Evolutionary conservation across 2,329 filamentous ascomycete genomes (phyloP).

Genomic region (Colletotrichum sp.): DNA sequence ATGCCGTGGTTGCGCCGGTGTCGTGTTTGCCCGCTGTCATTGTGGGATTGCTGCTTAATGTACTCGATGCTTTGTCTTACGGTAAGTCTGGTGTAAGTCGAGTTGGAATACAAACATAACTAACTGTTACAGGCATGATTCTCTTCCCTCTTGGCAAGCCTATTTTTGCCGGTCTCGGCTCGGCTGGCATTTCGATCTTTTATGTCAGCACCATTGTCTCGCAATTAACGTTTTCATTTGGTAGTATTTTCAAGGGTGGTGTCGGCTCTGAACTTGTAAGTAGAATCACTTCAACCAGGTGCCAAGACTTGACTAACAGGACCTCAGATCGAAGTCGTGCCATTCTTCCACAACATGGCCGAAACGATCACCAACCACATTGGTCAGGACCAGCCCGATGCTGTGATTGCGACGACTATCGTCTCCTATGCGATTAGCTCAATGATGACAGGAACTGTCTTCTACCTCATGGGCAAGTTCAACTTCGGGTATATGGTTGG

Average conservation of each 20-base stretch:
- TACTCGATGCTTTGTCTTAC: slow-evolving; percentile 94
- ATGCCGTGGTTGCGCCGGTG: slow-evolving; percentile 68
- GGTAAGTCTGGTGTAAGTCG: slow-evolving; percentile 52
- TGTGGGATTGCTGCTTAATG: slow-evolving; percentile 87
- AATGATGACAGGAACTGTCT: slow-evolving; percentile 87
- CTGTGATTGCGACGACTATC: slow-evolving; percentile 93
- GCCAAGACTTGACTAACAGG: slow-evolving; percentile 14
- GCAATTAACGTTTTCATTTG: slow-evolving; percentile 85
- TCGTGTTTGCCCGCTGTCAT: slow-evolving; percentile 84
- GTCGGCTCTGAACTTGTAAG: slow-evolving; percentile 90
- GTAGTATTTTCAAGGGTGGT: slow-evolving; percentile 88
- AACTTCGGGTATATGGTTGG: slow-evolving; percentile 91
- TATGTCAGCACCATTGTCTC: slow-evolving; percentile 97
- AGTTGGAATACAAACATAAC: slow-evolving; percentile 19
- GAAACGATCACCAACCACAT: slow-evolving; percentile 81
- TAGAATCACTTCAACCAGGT: neutral
- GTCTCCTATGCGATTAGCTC: slow-evolving; percentile 90
- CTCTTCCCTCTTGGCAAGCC: slow-evolving; percentile 89
- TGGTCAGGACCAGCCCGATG: slow-evolving; percentile 80
- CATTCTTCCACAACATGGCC: slow-evolving; percentile 99
- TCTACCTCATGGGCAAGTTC: slow-evolving; percentile 88
- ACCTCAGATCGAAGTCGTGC: slow-evolving; percentile 87
- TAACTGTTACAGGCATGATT: slow-evolving; percentile 72
- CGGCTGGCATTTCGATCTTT: slow-evolving; percentile 97
- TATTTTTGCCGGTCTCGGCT: slow-evolving; percentile 83